These are phyloP conservation scores for Dioscorea alata DNA, from an alignment of 106 monocot species.

Conservation along the genomic window DNA sequence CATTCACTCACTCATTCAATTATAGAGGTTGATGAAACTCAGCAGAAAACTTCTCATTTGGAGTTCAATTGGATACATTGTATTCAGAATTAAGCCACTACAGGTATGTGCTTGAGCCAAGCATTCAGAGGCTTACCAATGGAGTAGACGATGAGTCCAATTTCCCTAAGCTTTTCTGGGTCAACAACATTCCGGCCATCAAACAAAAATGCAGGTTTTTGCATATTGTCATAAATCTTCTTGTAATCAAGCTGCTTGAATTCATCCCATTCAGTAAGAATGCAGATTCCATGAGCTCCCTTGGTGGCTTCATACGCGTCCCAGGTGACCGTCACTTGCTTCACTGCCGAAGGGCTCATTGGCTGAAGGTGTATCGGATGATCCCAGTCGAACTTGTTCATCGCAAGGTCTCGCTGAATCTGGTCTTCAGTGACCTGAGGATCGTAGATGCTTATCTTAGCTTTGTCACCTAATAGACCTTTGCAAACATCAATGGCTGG, in stretches of 20 bases:
- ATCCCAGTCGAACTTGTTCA: constrained; percentile 21
- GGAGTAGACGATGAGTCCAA: constrained; percentile 28
- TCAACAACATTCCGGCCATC: constrained; percentile 31
- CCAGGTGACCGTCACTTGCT: constrained; percentile 29
- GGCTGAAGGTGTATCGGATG: constrained; percentile 18
- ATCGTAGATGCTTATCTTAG: constrained; percentile 13
- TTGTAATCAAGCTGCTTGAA: constrained; percentile 29
- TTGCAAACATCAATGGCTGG: constrained; percentile 19
- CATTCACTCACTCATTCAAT: no score
- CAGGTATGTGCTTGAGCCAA: constrained; percentile 26
- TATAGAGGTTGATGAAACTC: no score
- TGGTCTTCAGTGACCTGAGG: constrained; percentile 22
- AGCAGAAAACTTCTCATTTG: no score
- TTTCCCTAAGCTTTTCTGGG: constrained; percentile 23
- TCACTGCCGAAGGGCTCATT: constrained; percentile 20
- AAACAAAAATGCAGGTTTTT: constrained; percentile 35
- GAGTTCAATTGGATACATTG: no score
- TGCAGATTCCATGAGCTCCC: constrained; percentile 20
- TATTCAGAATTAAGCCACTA: not conserved
- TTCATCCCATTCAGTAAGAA: constrained; percentile 39
- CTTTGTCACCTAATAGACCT: constrained; percentile 16
- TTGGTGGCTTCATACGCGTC: constrained; percentile 28
- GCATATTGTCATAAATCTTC: constrained; percentile 28
- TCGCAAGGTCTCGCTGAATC: constrained; percentile 15
- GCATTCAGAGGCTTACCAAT: constrained; percentile 27